These are phyloP conservation scores for Arachnomyces sp. DNA, from an alignment of 2,329 filamentous ascomycete genomes.

Conservation along the genomic window DNA sequence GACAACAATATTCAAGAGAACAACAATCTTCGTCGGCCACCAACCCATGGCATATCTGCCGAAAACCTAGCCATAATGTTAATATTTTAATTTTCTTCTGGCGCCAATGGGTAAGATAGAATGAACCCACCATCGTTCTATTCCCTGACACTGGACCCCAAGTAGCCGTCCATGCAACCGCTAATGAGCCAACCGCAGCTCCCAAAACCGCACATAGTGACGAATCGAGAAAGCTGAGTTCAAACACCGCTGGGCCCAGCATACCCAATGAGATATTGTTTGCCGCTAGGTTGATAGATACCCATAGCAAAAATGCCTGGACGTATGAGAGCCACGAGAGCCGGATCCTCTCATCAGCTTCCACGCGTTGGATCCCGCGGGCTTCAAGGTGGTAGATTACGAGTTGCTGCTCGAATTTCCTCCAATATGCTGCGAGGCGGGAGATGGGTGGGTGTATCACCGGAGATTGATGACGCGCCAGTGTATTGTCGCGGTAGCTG, in stretches of 20 bases:
- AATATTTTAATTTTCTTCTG: constrained; percentile 2
- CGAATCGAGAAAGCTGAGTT: constrained; percentile 50
- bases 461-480: constrained; percentile 6
- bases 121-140: constrained; percentile 46
- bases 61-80: constrained; percentile 35
- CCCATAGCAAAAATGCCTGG: constrained; percentile 52
- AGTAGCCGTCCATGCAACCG: constrained; percentile 52
- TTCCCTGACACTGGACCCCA: constrained; percentile 56
- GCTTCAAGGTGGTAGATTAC: constrained; percentile 45
- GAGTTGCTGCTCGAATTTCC: constrained; percentile 31
- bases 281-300: constrained; percentile 54
- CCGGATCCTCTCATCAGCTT: constrained; percentile 46
- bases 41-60: constrained; percentile 56
- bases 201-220: constrained; percentile 51
- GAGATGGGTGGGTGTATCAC: constrained; percentile 14
- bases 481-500: background rate
- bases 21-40: constrained; percentile 57
- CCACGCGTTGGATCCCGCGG: constrained; percentile 52
- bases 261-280: constrained; percentile 59
- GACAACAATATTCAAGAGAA: constrained; percentile 54
- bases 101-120: too few relatives aligned
- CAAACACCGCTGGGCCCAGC: constrained; percentile 52
- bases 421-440: constrained; percentile 23
- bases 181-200: constrained; percentile 45
- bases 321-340: constrained; percentile 45